These are phyloP conservation scores for Chenopodium berlandieri DNA, from an alignment of 148 eudicot species.

Conservation along the genomic window DNA sequence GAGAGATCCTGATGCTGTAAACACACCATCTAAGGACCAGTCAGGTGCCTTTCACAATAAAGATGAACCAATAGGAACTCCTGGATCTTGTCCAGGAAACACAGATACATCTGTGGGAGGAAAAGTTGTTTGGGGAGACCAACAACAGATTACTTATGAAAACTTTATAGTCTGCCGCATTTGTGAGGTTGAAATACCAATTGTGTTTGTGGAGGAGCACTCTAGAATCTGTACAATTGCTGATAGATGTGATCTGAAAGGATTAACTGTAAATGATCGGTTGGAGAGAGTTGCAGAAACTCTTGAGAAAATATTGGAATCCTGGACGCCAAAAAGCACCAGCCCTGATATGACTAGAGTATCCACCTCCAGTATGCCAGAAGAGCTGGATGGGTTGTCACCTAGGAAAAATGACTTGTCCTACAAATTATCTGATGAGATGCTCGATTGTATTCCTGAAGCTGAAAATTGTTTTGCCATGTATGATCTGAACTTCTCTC, in stretches of 20 bases:
- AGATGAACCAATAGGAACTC: constrained; percentile 45
- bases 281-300: constrained; percentile 92
- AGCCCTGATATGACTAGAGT: constrained; percentile 50
- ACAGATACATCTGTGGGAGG: constrained; percentile 43
- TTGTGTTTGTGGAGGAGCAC: constrained; percentile 88
- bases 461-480: constrained; percentile 42
- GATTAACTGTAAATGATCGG: constrained; percentile 74
- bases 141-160: constrained; percentile 54
- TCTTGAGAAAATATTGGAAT: constrained; percentile 80
- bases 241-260: constrained; percentile 95
- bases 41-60: constrained; percentile 38
- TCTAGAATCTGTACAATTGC: constrained; percentile 97
- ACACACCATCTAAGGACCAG: constrained; percentile 48
- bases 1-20: constrained; percentile 45
- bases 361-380: constrained; percentile 48
- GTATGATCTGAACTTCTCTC: constrained; percentile 40
- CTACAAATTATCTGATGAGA: constrained; percentile 47
- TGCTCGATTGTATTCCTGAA: constrained; percentile 53
- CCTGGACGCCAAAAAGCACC: constrained; percentile 69
- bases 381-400: constrained; percentile 49
- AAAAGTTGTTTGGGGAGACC: constrained; percentile 56
- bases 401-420: constrained; percentile 44
- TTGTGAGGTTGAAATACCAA: constrained; percentile 98
- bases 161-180: constrained; percentile 87
- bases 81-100: constrained; percentile 36